Conservation (phyloP, 2,329 filamentous ascomycete species). For the Cladophialophora bantiana region DNA sequence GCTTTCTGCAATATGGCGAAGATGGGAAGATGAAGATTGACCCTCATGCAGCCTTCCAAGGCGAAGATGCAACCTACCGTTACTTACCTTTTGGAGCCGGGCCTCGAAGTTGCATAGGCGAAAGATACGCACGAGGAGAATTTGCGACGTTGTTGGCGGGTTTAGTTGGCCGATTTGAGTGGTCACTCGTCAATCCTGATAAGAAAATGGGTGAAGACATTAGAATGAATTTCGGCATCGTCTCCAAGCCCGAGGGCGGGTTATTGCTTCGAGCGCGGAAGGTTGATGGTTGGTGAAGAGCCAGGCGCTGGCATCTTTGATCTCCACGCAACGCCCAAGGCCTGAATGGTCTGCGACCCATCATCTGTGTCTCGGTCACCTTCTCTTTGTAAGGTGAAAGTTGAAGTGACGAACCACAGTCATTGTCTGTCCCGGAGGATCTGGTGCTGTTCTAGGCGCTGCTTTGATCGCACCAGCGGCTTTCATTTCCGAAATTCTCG, state of each 20-base stretch:
- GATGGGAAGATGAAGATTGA: conserved; percentile 26
- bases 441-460: not conserved
- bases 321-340: not conserved
- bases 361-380: not conserved
- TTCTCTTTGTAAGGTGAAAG: not conserved
- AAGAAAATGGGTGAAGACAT: conserved; percentile 20
- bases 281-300: conserved; percentile 23
- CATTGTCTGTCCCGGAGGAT: not conserved
- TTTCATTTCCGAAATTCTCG: not conserved
- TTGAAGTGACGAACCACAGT: not conserved
- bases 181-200: conserved; percentile 19
- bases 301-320: not conserved
- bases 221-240: conserved; percentile 19
- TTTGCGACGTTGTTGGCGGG: conserved; percentile 82
- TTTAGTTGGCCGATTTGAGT: conserved; percentile 72
- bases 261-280: conserved; percentile 12
- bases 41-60: conserved; percentile 63
- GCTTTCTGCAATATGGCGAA: conserved; percentile 65
- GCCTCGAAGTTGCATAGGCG: conserved; percentile 40
- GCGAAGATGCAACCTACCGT: conserved; percentile 73
- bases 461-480: not conserved
- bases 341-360: not conserved
- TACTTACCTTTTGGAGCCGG: conserved; percentile 80
- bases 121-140: conserved; percentile 70
- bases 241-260: conserved; percentile 16